phyloP scores from a whole-genome alignment of 164 flowering plant species.

The Pachysandra terminalis region DNA sequence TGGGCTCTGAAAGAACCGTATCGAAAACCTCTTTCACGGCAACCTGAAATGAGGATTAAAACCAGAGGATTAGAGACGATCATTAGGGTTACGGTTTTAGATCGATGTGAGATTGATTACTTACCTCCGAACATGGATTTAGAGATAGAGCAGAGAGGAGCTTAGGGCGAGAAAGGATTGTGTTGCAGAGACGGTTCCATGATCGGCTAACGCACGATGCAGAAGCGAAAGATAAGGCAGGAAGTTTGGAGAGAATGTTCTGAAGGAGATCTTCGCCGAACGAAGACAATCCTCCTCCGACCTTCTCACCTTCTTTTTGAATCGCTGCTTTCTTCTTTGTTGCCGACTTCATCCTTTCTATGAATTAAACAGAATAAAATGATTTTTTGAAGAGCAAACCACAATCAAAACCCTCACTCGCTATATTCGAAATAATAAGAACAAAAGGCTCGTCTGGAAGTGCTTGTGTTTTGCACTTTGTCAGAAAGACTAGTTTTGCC shows the following conservation, averaged over 20 bases:
- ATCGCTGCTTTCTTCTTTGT: constrained; percentile 4
- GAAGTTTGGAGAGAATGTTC: constrained; percentile 46
- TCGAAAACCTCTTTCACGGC: constrained; percentile 55
- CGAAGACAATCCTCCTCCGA: constrained; percentile 9
- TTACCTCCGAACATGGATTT: constrained; percentile 26
- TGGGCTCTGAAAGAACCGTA: constrained; percentile 60
- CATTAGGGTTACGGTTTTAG: background rate
- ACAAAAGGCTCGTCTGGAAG: too few relatives aligned
- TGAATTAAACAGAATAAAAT: too few relatives aligned
- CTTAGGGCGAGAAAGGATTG: constrained; percentile 56
- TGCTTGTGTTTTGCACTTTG: too few relatives aligned
- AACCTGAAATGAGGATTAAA: constrained; percentile 27
- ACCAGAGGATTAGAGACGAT: background rate
- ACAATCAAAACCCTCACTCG: too few relatives aligned
- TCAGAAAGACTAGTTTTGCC: too few relatives aligned
- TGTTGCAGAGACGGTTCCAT: constrained; percentile 44
- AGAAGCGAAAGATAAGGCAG: constrained; percentile 52
- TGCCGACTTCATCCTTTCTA: background rate
- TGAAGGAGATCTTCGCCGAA: constrained; percentile 45
- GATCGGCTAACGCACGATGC: constrained; percentile 53
- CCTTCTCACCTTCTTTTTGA: background rate
- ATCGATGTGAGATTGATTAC: background rate
- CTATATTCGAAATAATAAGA: too few relatives aligned
- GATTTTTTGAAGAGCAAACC: too few relatives aligned
- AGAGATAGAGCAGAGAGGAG: constrained; percentile 58